Evolutionary conservation across 306 rosid species (phyloP), one percentile per base, ranked within the genome.

Genomic region (Malus sylvestris): DNA sequence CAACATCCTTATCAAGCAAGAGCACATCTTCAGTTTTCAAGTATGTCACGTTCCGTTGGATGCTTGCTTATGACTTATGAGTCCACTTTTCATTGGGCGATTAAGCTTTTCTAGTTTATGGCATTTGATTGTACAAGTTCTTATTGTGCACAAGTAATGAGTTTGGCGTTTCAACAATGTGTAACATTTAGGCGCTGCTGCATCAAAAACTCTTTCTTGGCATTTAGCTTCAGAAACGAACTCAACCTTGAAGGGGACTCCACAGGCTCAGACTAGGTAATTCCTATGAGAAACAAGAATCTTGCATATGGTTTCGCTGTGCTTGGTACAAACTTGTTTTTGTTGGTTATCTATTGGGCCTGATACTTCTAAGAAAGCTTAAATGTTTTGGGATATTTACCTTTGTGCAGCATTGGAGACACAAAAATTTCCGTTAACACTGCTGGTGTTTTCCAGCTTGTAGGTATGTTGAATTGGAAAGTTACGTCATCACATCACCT

Each of bases 211-310:
- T 70, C 97, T 95, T 85, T 95, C 97, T 18, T 92, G 98, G 98
- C 95, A 95, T 85, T 79, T 95, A 84, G 95, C 97, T 73, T 92
- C 97, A 64, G 97, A 95, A 75, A 90, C 97, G 2, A 95, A 88
- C 78, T 81, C 97, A 49, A 88, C 97, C 70, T 72, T 89, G 71
- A 90, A 90, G 78, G 85, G 84, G 70, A 81, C 80, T 67, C 75
- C 89, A 11, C 86, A 73, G 67, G 53, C 89, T 82, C 79, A 78
- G 22, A 81, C 79, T 73, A 81, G 86, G 97, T 95, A 76, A 70
- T 25, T 45, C 63, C 22, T 14, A 51, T 45, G 52, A 12, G 65
- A 44, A 22, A 67, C 23, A 49, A 51, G 62, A 32, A 61, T 38
- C 45, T 61, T 70, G 53, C 64, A 40, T 32, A 62, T 40, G 44